phyloP scores from a whole-genome alignment of 495 filamentous ascomycete genomes.

The Penicillium simplicissimum region DNA sequence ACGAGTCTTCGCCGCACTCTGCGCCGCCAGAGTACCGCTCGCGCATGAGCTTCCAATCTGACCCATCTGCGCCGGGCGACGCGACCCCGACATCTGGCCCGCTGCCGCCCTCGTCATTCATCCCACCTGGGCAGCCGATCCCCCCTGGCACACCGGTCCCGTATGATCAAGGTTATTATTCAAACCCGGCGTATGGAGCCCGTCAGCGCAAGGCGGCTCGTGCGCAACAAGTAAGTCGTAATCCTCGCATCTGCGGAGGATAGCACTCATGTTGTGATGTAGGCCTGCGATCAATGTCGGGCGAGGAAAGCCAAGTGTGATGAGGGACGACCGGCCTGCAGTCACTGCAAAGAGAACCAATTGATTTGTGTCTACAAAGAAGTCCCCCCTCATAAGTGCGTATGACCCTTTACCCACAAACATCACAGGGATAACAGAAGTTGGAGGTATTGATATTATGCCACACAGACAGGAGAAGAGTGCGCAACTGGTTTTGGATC shows the following conservation, averaged over 20 bases:
- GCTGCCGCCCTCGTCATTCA: constrained; percentile 32
- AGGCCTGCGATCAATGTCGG: constrained; percentile 65
- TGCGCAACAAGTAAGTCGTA: constrained; percentile 41
- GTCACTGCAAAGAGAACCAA: constrained; percentile 59
- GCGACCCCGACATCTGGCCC: constrained; percentile 27
- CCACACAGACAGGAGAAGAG: constrained; percentile 43
- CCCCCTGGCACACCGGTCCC: constrained; percentile 29
- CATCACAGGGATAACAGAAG: background rate
- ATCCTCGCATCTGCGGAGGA: background rate
- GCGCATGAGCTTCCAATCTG: constrained; percentile 37
- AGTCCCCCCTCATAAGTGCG: constrained; percentile 60
- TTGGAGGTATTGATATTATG: constrained; percentile 13
- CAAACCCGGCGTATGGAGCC: constrained; percentile 34
- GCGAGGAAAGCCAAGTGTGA: constrained; percentile 65
- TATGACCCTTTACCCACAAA: constrained; percentile 8
- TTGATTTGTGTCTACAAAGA: constrained; percentile 60
- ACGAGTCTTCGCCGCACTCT: constrained; percentile 39
- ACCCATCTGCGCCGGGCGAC: constrained; percentile 31
- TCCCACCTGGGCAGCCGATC: constrained; percentile 26
- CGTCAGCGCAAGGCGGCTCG: constrained; percentile 46
- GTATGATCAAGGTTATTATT: constrained; percentile 37
- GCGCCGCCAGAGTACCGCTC: constrained; percentile 42
- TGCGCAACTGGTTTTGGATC: constrained; percentile 39
- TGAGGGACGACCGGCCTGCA: constrained; percentile 59
- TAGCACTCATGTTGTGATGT: background rate